Evolutionary conservation across 2,329 filamentous ascomycete species (phyloP), one percentile per base, ranked within the genome.

Genomic region (Davidsoniella virescens): DNA sequence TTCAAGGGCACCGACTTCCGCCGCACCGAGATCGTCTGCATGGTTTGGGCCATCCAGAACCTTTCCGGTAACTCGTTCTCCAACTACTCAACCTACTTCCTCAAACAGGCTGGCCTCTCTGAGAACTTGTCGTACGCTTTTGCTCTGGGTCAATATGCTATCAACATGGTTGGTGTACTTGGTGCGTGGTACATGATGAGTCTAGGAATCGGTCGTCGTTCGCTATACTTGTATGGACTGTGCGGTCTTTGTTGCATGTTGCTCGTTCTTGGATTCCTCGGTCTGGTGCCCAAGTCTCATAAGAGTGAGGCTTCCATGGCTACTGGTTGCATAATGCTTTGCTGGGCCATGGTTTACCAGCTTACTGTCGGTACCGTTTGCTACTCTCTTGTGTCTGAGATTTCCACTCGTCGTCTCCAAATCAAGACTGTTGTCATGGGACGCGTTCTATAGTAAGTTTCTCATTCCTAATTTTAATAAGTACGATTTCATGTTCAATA

Each of bases 351-450:
- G 43, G 76, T 82, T 58, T 94, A 94, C 66, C 86, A 94, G 62
- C 71, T 90, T 44, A 84, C 85, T 0, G 87, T 94, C 45, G 87
- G 87, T 38, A 92, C 87, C 0, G 86, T 94, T 6, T 87, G 83
- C 64, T 94, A 93, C 66, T 92, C 86, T 0, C 75, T 94, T 9
- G 87, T 94, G 4, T 78, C 84, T 1, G 87, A 94, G 63, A 66
- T 94, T 18, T 87, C 86, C 0, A 87, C 86, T 0, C 77, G 84
- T 12, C 76, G 87, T 2, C 72, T 95, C 33, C 83, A 88, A 60
- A 88, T 93, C 68, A 94, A 94, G 70, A 94, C 88, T 0, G 83
- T 94, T 18, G 87, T 92, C 1, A 73, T 94, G 2, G 87, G 84
- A 1, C 82, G 87, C 50, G 84, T 86, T 57, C 67, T 87, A 43